Evolutionary conservation across 768 basidiomycete genomes (phyloP).

Genomic region (Boletellus ananas): DNA sequence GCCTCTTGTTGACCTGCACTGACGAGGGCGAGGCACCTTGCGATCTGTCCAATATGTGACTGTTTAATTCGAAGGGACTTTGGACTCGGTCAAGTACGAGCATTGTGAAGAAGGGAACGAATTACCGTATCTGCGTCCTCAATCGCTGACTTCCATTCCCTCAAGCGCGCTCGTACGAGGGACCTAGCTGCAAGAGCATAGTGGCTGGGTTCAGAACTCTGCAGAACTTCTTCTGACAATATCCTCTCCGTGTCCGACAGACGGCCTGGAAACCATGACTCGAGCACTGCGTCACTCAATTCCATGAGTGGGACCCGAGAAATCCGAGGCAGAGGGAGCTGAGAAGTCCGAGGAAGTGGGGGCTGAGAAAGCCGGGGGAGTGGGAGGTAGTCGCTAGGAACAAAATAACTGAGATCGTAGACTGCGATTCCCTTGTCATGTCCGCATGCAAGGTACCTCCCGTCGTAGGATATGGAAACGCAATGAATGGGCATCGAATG

Average conservation of each 20-base stretch:
- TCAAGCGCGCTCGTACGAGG: not conserved
- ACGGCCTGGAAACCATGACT: not conserved
- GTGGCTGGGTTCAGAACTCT: not conserved
- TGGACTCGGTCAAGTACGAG: not conserved
- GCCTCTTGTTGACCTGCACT: not conserved
- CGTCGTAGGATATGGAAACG: constrained; percentile 5
- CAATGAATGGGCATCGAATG: not conserved
- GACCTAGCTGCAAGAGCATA: not conserved
- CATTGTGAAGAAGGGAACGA: not conserved
- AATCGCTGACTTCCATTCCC: not conserved
- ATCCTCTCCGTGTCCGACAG: not conserved
- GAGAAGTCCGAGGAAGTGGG: too few relatives aligned
- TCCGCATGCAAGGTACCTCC: too few relatives aligned
- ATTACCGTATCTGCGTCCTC: not conserved
- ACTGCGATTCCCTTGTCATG: not conserved
- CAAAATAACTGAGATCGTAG: not conserved
- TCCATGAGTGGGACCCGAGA: not conserved
- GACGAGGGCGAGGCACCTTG: not conserved
- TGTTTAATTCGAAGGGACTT: not conserved
- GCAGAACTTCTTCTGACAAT: not conserved
- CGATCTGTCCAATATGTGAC: constrained; percentile 1
- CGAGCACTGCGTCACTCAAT: not conserved
- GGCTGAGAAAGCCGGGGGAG: too few relatives aligned
- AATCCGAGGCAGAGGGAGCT: too few relatives aligned
- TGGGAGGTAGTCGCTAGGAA: not conserved